Evolutionary conservation across 2,329 filamentous ascomycete species (phyloP).

Genomic region (Aspergillus proliferans): DNA sequence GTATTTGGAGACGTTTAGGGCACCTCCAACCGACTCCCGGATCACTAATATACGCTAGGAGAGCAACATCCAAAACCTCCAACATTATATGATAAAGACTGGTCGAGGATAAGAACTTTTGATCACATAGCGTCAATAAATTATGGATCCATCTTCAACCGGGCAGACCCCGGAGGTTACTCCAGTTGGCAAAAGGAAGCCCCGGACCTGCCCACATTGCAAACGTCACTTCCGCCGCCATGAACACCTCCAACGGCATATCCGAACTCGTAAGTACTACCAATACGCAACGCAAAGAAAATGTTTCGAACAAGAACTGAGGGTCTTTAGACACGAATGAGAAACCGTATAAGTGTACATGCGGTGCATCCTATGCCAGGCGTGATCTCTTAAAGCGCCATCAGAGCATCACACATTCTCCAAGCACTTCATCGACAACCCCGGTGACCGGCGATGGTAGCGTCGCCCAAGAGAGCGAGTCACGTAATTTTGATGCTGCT

Average conservation of each 20-base stretch:
- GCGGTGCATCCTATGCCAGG: slow-evolving; percentile 9
- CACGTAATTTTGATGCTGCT: too few species aligned
- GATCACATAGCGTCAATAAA: background rate
- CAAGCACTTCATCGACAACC: slow-evolving; percentile 1
- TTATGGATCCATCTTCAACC: background rate
- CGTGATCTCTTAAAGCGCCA: slow-evolving; percentile 12
- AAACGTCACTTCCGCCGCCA: slow-evolving; percentile 9
- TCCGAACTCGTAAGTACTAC: slow-evolving; percentile 7
- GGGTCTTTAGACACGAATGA: slow-evolving; percentile 5
- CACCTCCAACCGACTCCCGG: too few species aligned
- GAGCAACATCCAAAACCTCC: too few species aligned
- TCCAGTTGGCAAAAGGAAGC: slow-evolving; percentile 1
- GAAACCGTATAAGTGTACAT: slow-evolving; percentile 10
- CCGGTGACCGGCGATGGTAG: too few species aligned
- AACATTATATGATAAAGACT: too few species aligned
- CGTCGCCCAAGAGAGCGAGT: too few species aligned
- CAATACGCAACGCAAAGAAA: background rate
- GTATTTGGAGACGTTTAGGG: too few species aligned
- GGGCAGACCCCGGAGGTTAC: background rate
- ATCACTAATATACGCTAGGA: too few species aligned
- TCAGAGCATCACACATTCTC: slow-evolving; percentile 6
- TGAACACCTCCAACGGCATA: slow-evolving; percentile 11
- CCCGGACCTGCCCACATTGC: slow-evolving; percentile 7
- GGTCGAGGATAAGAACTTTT: background rate
- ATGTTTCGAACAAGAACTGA: background rate